Percentiles rank a stretch among this genome's conserved stretches.
Conservation (phyloP, 805 yeast genomes). For the Brettanomyces naardenensis region DNA sequence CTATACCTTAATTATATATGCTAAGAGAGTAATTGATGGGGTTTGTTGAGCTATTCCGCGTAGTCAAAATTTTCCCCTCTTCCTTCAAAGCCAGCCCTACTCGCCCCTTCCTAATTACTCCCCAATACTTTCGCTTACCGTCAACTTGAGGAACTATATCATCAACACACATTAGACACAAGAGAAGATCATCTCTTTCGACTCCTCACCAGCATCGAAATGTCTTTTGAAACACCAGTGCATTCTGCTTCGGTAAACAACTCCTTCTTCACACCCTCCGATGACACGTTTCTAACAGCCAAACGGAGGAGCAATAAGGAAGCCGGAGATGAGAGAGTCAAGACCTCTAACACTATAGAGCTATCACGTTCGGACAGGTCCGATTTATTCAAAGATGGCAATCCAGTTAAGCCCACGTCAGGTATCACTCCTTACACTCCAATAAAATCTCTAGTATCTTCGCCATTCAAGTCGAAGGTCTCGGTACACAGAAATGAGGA, state of each 20-base stretch:
- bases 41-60: too few species aligned
- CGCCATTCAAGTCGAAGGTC: slow-evolving; percentile 23
- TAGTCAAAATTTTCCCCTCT: too few species aligned
- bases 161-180: too few species aligned
- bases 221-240: slow-evolving; percentile 1
- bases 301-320: slow-evolving; percentile 8
- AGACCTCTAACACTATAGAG: slow-evolving; percentile 4
- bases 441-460: slow-evolving; percentile 24
- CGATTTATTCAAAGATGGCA: slow-evolving; percentile 2
- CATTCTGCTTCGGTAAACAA: neutral
- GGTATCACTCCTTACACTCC: slow-evolving; percentile 20
- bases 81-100: too few species aligned
- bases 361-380: neutral
- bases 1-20: too few species aligned
- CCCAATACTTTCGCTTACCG: too few species aligned
- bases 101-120: too few species aligned
- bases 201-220: too few species aligned
- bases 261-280: slow-evolving; percentile 18
- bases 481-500: neutral
- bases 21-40: too few species aligned
- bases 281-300: slow-evolving; percentile 22
- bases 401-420: slow-evolving; percentile 5
- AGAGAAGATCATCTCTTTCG: too few species aligned
- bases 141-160: too few species aligned
- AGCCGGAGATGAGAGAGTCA: slow-evolving; percentile 2